Base-by-base conservation (phyloP, 768 basidiomycete genomes). In the Crassisporium funariophilum region DNA sequence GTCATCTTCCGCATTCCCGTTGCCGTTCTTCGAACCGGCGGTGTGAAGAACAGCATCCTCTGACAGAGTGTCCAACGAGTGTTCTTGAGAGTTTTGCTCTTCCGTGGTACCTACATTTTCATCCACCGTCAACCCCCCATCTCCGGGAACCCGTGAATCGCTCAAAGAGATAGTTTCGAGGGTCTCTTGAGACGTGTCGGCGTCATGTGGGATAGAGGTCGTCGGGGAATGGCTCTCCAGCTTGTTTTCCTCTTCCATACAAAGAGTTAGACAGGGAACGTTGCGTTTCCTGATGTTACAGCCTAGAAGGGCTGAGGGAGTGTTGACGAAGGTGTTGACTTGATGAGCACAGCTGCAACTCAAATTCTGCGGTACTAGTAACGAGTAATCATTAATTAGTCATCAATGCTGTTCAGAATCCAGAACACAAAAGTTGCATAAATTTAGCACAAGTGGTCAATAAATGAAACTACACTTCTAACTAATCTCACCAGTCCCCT, bases 171-270 rank as follows among this genome's bases (percentile, higher is more conserved):
- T 15, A 10, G 17, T n/a, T 16, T 33, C 25, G 10, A 44, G n/a
- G 13, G 7, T 34, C 6, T 44, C 31, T 13, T 31, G 29, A 34
- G 31, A 31, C 25, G 42, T 16, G 42, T 44, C 29, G n/a, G 42
- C 15, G 16, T 44, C 27, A 27, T 17, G 17, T 31, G 31, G n/a
- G 21, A n/a, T 4, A 29, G 31, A 16, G 31, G 42, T 10, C 8
- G 42, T 39, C 19, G 44, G 16, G 34, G 50, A 41, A 33, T 54
- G 50, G 41, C 33, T 39, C 36, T 49, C 44, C 17, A 29, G 44
- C 31, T 33, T 38, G 20, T 46, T 44, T 33, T 53, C 44, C 49
- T 44, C 15, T 50, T 59, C 57, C 57, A 59, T 59, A 15, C 54
- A 53, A 37, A 41, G 19, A 49, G 35, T 12, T 38, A 27, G 38